Evolutionary conservation across 805 yeast species (phyloP), one percentile per base, ranked within the genome.

Genomic region (Nakazawaea molendinolei): DNA sequence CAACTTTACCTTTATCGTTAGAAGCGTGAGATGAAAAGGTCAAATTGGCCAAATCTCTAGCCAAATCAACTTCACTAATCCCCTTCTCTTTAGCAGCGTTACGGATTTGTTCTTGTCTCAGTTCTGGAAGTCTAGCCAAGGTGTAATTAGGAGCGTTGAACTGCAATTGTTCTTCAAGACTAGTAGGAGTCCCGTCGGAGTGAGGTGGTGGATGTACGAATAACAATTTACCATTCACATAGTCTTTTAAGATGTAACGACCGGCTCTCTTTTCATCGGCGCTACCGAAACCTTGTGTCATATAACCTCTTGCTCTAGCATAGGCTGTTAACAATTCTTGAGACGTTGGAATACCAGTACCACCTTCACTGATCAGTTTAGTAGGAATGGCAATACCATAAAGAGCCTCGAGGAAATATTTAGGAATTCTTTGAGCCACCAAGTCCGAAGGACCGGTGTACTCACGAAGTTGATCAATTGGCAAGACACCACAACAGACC

Each of bases 401-500:
- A 2, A 85, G 71, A 1, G 95, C 95, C 58, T 92, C 99, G 38
- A 92, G 58, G 56, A 69, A 89, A 55, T 63, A 84, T 53, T 86
- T 86, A 15, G 99, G 98, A 36, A 92, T 74, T 52, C 97, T 71
- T 55, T 83, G 82, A 23, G 90, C 79, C 12, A 92, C 90, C 21
- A 92, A 63, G 35, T 86, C 80, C 6, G 80, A 69, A 9, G 99
- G 97, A 3, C 95, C 94, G 8, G 90, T 79, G 55, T 75, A 78
- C 53, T 92, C 99, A 53, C 97, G 74, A 43, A 92, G 69, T 61
- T 92, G 98, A 62, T 92, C 98, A 49, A 92, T 92, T 15, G 99
- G 99, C 39, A 92, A 69, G n/a, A 92, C 95, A 71, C 99, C 99
- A 53, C 87, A 86, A 65, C 97, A 87, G 1, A 92, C 98, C 51